Evolutionary conservation across 1,284 basidiomycete genomes (phyloP).

Genomic region (Rugosomyces carneus): DNA sequence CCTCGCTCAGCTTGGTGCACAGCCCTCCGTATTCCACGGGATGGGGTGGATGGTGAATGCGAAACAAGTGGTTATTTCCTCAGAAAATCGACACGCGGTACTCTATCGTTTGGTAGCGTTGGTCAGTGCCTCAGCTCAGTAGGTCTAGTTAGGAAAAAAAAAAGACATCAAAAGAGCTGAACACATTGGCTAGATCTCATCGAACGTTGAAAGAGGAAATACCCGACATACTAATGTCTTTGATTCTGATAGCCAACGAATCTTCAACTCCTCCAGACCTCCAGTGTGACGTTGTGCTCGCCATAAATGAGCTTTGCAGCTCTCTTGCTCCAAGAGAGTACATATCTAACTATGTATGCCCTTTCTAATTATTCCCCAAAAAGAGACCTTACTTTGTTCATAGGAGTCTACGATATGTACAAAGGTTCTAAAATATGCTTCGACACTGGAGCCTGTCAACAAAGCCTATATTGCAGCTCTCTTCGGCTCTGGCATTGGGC

Average conservation of each 20-base stretch:
- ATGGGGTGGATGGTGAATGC: conserved; percentile 22
- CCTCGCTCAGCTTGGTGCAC: conserved; percentile 25
- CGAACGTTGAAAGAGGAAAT: conserved; percentile 35
- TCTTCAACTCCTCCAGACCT: conserved; percentile 37
- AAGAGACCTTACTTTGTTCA: not conserved
- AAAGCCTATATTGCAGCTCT: conserved; percentile 44
- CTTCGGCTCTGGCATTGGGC: conserved; percentile 44
- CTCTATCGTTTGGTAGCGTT: conserved; percentile 40
- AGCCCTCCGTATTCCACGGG: conserved; percentile 18
- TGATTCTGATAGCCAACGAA: conserved; percentile 56
- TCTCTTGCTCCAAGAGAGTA: conserved; percentile 28
- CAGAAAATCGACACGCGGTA: conserved; percentile 22
- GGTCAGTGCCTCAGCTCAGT: conserved; percentile 42
- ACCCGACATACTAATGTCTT: conserved; percentile 40
- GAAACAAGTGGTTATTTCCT: conserved; percentile 8
- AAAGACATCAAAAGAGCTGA: conserved; percentile 8
- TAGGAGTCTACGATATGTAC: conserved; percentile 45
- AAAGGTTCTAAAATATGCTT: conserved; percentile 35
- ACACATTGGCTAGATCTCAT: conserved; percentile 24
- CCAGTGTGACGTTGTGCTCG: conserved; percentile 36
- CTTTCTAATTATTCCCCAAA: not conserved
- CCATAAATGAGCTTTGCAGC: conserved; percentile 41
- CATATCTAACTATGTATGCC: conserved; percentile 25
- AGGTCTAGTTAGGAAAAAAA: conserved; percentile 18
- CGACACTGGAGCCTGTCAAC: conserved; percentile 31